phyloP scores from a whole-genome alignment of 352 stramenopile species.

The Saprolegnia parasitica region DNA sequence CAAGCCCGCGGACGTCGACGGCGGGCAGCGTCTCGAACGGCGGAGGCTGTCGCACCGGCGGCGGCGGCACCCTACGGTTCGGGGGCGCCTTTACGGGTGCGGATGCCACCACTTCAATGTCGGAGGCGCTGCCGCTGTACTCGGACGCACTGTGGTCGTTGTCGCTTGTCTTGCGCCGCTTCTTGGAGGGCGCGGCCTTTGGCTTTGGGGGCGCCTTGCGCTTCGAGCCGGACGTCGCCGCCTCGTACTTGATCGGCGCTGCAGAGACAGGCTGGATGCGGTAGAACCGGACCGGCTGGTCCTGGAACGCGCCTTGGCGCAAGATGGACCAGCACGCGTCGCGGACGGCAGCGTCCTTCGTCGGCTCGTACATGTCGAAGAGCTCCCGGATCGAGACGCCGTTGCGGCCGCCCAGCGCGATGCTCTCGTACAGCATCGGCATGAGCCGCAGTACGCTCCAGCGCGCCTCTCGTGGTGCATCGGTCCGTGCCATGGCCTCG shows the following conservation, averaged over 20 bases:
- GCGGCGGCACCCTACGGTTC: background rate
- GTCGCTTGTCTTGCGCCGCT: constrained; percentile 8
- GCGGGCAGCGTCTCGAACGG: constrained; percentile 56
- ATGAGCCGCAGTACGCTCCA: constrained; percentile 15
- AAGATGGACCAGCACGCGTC: constrained; percentile 6
- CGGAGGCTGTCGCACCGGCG: constrained; percentile 45
- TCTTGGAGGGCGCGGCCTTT: background rate
- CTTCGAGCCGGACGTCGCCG: background rate
- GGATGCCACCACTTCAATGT: background rate
- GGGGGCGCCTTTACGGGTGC: background rate
- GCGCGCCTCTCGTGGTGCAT: background rate
- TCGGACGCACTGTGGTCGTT: background rate
- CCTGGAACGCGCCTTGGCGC: background rate
- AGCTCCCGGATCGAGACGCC: constrained; percentile 56
- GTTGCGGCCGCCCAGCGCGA: constrained; percentile 69
- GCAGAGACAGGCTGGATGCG: background rate
- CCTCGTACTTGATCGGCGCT: background rate
- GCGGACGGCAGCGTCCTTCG: constrained; percentile 35
- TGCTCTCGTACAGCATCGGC: constrained; percentile 46
- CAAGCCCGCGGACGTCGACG: constrained; percentile 45
- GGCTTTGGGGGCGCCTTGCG: constrained; percentile 9
- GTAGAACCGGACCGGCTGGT: background rate
- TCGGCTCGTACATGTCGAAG: constrained; percentile 53
- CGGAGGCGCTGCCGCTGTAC: background rate
- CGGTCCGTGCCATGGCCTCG: background rate